Conservation (phyloP, 2,329 filamentous ascomycete species). For the Thielaviopsis punctulata region DNA sequence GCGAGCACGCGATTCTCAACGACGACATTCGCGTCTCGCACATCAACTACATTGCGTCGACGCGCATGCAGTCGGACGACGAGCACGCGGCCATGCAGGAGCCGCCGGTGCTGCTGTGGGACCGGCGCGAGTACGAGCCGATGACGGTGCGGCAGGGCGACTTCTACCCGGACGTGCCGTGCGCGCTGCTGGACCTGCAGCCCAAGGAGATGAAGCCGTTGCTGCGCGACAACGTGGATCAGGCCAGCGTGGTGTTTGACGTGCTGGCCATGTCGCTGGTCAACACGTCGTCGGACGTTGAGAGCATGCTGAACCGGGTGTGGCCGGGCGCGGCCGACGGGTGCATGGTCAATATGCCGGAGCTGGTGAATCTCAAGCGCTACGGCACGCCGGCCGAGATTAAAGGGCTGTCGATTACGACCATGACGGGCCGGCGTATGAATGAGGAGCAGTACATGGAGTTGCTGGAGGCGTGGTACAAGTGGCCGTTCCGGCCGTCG, state of each 20-base stretch:
- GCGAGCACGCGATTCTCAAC: constrained; percentile 19
- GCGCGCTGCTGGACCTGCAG: constrained; percentile 48
- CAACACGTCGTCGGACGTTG: constrained; percentile 20
- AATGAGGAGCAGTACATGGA: constrained; percentile 38
- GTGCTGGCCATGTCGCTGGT: constrained; percentile 25
- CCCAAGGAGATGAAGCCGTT: constrained; percentile 36
- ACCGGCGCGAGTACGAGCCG: constrained; percentile 54
- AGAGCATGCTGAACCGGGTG: constrained; percentile 31
- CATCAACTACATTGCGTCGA: constrained; percentile 21
- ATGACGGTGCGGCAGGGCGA: constrained; percentile 41
- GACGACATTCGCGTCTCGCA: constrained; percentile 19
- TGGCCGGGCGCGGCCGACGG: constrained; percentile 42
- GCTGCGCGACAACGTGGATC: constrained; percentile 30
- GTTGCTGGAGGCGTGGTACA: constrained; percentile 40
- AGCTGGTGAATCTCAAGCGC: constrained; percentile 27
- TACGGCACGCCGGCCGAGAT: constrained; percentile 27
- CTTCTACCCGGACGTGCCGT: constrained; percentile 44
- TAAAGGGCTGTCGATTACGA: constrained; percentile 20
- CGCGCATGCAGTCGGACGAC: constrained; percentile 33
- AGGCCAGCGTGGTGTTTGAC: constrained; percentile 28
- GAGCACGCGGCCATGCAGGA: constrained; percentile 31
- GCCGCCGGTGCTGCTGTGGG: constrained; percentile 44
- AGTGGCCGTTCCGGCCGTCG: constrained; percentile 46
- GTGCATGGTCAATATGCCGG: constrained; percentile 30
- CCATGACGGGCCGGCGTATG: constrained; percentile 30